These are phyloP conservation scores for Pleurotus cornucopiae DNA, from an alignment of 768 basidiomycete genomes.

Conservation along the genomic window DNA sequence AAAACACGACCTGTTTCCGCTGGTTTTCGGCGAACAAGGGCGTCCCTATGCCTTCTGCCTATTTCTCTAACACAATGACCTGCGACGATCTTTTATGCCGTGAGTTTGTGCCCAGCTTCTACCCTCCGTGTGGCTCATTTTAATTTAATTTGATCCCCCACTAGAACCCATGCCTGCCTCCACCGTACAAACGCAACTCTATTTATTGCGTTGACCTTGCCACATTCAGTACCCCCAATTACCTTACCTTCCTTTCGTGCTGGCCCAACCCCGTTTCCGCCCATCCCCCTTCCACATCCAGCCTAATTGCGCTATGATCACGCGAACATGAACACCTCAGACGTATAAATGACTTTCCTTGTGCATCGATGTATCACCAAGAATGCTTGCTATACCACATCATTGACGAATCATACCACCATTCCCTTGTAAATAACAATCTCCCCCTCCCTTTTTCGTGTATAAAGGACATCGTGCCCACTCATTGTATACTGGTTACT, in stretches of 20 bases:
- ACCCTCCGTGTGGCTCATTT: background rate
- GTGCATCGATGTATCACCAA: background rate
- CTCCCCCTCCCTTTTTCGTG: background rate
- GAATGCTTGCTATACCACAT: background rate
- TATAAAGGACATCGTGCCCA: background rate
- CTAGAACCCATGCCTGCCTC: background rate
- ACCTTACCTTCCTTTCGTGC: background rate
- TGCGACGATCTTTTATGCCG: constrained; percentile 8
- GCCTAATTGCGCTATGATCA: background rate
- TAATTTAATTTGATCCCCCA: background rate
- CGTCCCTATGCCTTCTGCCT: background rate
- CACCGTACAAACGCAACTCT: background rate
- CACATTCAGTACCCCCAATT: background rate
- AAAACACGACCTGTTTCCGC: background rate
- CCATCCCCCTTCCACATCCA: constrained; percentile 2
- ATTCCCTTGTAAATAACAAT: constrained; percentile 4
- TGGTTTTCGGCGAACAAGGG: no score
- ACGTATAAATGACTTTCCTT: background rate
- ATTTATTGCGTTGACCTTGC: background rate
- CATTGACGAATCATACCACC: constrained; percentile 8
- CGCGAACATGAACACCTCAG: background rate
- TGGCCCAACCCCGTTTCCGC: background rate
- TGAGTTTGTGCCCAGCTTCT: background rate
- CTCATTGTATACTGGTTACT: no score
- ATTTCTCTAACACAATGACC: background rate